Evolutionary conservation across 164 flowering plant genomes (phyloP).

Genomic region (Vitis amurensis): DNA sequence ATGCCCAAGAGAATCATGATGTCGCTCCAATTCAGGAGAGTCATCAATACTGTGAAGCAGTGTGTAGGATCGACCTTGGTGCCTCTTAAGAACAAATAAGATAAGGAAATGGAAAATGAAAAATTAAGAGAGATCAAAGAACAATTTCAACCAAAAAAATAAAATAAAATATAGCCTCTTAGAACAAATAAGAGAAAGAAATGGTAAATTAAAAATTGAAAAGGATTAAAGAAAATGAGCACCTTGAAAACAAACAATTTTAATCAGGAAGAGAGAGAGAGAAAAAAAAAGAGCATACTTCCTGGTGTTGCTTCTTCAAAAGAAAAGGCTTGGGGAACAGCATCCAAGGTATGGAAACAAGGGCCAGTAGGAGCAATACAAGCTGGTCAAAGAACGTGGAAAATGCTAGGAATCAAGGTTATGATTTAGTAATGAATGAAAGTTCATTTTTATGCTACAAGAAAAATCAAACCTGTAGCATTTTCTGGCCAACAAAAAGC

Average conservation of each 20-base stretch:
- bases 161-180: too few relatives aligned
- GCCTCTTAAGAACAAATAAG: conserved; percentile 39
- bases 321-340: conserved; percentile 88
- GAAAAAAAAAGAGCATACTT: conserved; percentile 38
- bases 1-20: conserved; percentile 53
- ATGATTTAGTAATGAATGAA: neutral
- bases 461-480: conserved; percentile 53
- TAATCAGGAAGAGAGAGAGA: neutral
- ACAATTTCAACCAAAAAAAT: too few relatives aligned
- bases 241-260: conserved; percentile 30
- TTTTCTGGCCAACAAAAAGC: conserved; percentile 80
- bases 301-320: conserved; percentile 70
- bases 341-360: conserved; percentile 95
- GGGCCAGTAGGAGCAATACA: conserved; percentile 57
- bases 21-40: conserved; percentile 46
- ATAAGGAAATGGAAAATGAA: neutral
- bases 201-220: too few relatives aligned
- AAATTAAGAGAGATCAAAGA: too few relatives aligned
- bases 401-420: neutral
- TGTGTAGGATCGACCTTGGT: conserved; percentile 68
- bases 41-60: conserved; percentile 59
- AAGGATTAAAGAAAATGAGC: conserved; percentile 15
- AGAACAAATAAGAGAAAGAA: too few relatives aligned
- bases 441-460: neutral
- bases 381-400: conserved; percentile 39